Conservation (phyloP, 1,139 yeast species). For the Suhomyces yuchorum region DNA sequence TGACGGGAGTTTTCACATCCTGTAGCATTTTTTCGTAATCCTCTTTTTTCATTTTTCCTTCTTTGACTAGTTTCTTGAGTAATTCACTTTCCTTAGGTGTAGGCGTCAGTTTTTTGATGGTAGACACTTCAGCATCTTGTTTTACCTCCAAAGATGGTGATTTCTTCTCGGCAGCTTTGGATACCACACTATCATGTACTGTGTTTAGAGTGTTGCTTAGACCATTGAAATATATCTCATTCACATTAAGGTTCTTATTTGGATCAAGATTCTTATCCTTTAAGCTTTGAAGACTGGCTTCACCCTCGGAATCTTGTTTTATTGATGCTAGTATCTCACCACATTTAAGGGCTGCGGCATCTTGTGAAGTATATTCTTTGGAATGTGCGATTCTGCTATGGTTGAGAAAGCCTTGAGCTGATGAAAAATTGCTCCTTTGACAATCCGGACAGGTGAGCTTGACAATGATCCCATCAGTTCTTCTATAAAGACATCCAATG, state of each 20-base stretch:
- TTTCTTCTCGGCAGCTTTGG: slow-evolving; percentile 4
- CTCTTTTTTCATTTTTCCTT: slow-evolving; percentile 27
- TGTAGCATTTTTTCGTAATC: slow-evolving; percentile 30
- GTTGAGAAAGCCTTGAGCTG: slow-evolving; percentile 79
- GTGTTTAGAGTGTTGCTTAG: slow-evolving; percentile 26
- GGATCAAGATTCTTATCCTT: slow-evolving; percentile 45
- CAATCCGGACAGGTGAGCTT: slow-evolving; percentile 70
- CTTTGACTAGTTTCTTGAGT: slow-evolving; percentile 33
- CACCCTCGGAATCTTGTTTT: slow-evolving; percentile 63
- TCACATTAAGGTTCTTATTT: slow-evolving; percentile 39
- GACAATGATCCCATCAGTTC: slow-evolving; percentile 74
- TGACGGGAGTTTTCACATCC: slow-evolving; percentile 28
- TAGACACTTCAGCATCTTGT: background rate
- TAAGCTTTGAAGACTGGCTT: slow-evolving; percentile 46
- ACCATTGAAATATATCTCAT: slow-evolving; percentile 43
- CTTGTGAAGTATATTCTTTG: slow-evolving; percentile 72
- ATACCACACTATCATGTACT: slow-evolving; percentile 17
- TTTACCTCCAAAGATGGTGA: slow-evolving; percentile 5
- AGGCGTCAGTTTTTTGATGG: background rate
- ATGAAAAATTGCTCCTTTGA: slow-evolving; percentile 66
- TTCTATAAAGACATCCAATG: slow-evolving; percentile 62
- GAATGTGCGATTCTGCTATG: slow-evolving; percentile 76
- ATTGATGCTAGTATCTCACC: slow-evolving; percentile 59
- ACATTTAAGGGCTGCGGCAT: slow-evolving; percentile 71
- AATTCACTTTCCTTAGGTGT: slow-evolving; percentile 16